phyloP scores from a whole-genome alignment of 441 rosid species.

The Breynia disticha region DNA sequence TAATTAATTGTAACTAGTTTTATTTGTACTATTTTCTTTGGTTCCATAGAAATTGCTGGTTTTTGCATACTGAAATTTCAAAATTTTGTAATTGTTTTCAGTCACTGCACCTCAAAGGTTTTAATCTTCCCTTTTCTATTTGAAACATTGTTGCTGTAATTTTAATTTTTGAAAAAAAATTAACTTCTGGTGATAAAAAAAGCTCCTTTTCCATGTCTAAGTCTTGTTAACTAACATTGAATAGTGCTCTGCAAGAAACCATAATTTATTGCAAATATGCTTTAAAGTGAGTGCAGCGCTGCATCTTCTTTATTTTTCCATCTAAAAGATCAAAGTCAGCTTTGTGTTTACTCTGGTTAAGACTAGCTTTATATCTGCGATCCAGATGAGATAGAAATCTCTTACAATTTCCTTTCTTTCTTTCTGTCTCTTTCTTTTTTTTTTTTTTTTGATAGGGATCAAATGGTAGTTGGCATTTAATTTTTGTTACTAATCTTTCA shows the following conservation, averaged over 20 bases:
- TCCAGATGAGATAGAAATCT: conserved; percentile 5
- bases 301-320: background rate
- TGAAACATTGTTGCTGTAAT: too few species aligned
- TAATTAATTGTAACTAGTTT: conserved; percentile 7
- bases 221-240: background rate
- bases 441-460: conserved; percentile 51
- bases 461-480: conserved; percentile 68
- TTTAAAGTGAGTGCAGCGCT: background rate
- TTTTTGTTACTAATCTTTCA: conserved; percentile 89
- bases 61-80: background rate
- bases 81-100: background rate
- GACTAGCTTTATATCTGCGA: conserved; percentile 8
- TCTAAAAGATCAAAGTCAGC: background rate
- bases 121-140: too few species aligned
- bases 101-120: too few species aligned
- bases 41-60: conserved; percentile 7
- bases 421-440: too few species aligned
- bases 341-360: background rate
- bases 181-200: too few species aligned
- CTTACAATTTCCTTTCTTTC: conserved; percentile 17
- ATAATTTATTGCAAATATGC: too few species aligned
- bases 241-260: too few species aligned
- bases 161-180: too few species aligned
- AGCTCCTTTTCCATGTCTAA: too few species aligned
- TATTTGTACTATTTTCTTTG: conserved; percentile 2